These are phyloP conservation scores for Gaeumannomyces sp. DNA, from an alignment of 2,329 filamentous ascomycete genomes.

Conservation along the genomic window DNA sequence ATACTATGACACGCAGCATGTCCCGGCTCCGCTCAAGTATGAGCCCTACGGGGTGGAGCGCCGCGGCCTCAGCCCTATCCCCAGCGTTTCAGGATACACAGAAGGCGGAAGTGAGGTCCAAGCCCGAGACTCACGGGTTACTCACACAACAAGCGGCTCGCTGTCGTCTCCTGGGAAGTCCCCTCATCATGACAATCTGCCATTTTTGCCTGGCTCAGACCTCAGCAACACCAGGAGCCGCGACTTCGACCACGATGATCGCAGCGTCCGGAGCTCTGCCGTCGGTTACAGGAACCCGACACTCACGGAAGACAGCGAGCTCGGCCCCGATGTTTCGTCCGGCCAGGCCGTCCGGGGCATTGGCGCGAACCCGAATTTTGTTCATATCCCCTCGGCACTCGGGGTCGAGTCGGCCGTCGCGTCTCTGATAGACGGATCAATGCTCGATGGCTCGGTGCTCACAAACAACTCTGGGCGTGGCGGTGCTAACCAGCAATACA, in stretches of 20 bases:
- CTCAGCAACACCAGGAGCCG: conserved; percentile 40
- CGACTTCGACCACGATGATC: conserved; percentile 55
- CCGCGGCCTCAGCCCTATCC: conserved; percentile 78
- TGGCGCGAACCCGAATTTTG: conserved; percentile 68
- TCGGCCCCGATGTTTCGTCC: conserved; percentile 39
- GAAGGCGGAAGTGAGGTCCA: conserved; percentile 58
- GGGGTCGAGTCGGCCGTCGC: conserved; percentile 87
- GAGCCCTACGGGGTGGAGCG: conserved; percentile 63
- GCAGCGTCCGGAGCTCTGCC: conserved; percentile 45
- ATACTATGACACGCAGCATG: conserved; percentile 55
- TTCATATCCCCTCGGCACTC: conserved; percentile 53
- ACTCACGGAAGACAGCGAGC: conserved; percentile 47
- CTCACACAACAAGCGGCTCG: conserved; percentile 43
- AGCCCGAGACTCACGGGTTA: conserved; percentile 49
- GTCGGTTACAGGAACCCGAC: conserved; percentile 48
- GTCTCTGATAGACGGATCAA: conserved; percentile 73
- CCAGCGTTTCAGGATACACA: conserved; percentile 83
- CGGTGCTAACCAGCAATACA: conserved; percentile 36
- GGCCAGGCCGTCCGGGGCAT: conserved; percentile 66
- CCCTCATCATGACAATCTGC: conserved; percentile 34
- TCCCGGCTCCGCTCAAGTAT: conserved; percentile 58
- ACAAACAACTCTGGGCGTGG: conserved; percentile 50
- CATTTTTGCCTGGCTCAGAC: conserved; percentile 51
- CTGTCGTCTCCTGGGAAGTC: conserved; percentile 59
- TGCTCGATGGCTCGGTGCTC: conserved; percentile 61